Conservation (phyloP, 2,329 filamentous ascomycete species). For the Knoxdaviesia proteae region DNA sequence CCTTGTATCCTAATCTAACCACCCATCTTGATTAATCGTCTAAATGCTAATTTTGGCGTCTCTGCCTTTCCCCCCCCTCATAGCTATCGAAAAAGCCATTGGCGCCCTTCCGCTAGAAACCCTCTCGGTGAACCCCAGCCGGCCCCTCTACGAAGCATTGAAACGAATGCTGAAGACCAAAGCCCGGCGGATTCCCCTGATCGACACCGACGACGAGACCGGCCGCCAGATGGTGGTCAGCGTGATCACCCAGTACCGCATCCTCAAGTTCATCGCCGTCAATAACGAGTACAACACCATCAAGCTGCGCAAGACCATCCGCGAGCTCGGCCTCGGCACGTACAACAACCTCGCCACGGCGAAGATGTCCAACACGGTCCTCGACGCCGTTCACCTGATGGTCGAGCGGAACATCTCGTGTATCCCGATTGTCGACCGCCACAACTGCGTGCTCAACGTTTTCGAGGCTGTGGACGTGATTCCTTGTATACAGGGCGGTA, state of each 20-base stretch:
- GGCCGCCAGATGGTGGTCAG: slow-evolving; percentile 82
- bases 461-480: slow-evolving; percentile 98
- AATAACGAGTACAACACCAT: slow-evolving; percentile 74
- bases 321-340: slow-evolving; percentile 67
- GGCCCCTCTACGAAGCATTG: slow-evolving; percentile 85
- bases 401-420: slow-evolving; percentile 87
- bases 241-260: slow-evolving; percentile 94
- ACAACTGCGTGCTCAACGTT: slow-evolving; percentile 67
- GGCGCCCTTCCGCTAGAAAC: slow-evolving; percentile 83
- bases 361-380: slow-evolving; percentile 72
- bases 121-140: slow-evolving; percentile 80
- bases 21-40: background rate
- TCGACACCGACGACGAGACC: slow-evolving; percentile 89
- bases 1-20: background rate
- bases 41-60: background rate
- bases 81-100: slow-evolving; percentile 89
- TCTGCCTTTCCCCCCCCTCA: background rate
- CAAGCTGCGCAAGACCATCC: slow-evolving; percentile 67
- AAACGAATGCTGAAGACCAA: slow-evolving; percentile 84
- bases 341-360: slow-evolving; percentile 67
- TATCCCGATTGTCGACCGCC: slow-evolving; percentile 72
- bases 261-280: slow-evolving; percentile 95
- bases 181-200: slow-evolving; percentile 77
- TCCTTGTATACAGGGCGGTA: slow-evolving; percentile 78
- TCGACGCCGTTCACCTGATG: slow-evolving; percentile 85